Percentiles rank a stretch among this genome's conserved stretches.
These are phyloP conservation scores for Lachancea nothofagi DNA, from an alignment of 805 yeast species.

Conservation along the genomic window DNA sequence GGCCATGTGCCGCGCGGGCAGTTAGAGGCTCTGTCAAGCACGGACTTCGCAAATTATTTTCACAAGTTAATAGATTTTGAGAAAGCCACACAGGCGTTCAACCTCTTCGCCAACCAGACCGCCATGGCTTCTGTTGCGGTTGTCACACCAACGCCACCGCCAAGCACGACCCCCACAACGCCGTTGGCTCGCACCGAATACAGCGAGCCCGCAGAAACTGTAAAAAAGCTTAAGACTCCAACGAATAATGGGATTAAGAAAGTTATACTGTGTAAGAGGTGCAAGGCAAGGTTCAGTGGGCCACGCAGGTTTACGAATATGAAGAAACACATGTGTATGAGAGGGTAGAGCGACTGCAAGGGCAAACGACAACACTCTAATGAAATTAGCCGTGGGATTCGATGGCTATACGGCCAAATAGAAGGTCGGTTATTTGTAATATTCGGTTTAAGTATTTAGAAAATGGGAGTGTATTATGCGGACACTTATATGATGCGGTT, in stretches of 20 bases:
- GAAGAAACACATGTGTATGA: conserved; percentile 12
- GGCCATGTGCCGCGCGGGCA: conserved; percentile 32
- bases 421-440: conserved; percentile 2
- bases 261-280: conserved; percentile 25
- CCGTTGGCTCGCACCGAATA: not conserved
- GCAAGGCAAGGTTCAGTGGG: conserved; percentile 24
- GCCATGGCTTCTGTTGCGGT: not conserved
- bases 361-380: not conserved
- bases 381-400: too few species aligned
- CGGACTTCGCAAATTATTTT: conserved; percentile 32
- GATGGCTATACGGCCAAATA: not conserved
- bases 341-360: conserved; percentile 3
- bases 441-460: conserved; percentile 3
- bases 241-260: conserved; percentile 17
- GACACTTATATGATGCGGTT: not conserved
- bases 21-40: conserved; percentile 29
- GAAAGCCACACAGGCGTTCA: conserved; percentile 25
- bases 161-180: not conserved
- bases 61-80: conserved; percentile 27
- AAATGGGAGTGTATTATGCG: not conserved
- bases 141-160: conserved; percentile 4
- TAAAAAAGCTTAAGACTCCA: not conserved
- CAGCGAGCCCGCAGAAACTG: not conserved
- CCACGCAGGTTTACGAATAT: conserved; percentile 12
- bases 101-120: conserved; percentile 13